Evolutionary conservation across 495 filamentous ascomycete species (phyloP), one percentile per base, ranked within the genome.

Genomic region (Bacidia rubella): DNA sequence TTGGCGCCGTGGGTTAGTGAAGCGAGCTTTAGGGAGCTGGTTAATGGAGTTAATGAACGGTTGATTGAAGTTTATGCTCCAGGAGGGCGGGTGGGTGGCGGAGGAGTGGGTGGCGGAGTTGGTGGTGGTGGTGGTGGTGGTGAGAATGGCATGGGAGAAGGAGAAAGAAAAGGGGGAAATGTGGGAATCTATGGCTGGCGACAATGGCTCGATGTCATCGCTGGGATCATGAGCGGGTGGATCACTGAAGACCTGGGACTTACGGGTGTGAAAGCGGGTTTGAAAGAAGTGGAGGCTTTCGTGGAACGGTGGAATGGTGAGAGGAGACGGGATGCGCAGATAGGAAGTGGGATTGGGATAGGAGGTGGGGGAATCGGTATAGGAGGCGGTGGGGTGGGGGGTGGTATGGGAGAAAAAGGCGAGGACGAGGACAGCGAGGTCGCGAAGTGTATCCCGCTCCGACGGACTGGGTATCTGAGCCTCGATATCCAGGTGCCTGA

Each of bases 201-300:
- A 9, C 49, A 48, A 11, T 81, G 85, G 62, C 42, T 93, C 2
- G 90, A 96, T 62, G 78, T 77, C 2, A 63, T 85, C 4, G 53
- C 93, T 56, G 88, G 89, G 0, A 62, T 95, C 40, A 63, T 85
- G 24, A 96, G 92, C 2, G 80, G 87, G 17, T 99, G 88, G 88
- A 50, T 96, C 12, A 95, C 86, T 85, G 92, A 99, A 47, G 92
- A 97, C 62, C 42, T 92, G 22, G 87, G 88, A 1, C 71, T 82
- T 1, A 81, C 83, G 7, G 74, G 69, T 20, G 75, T 81, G 11
- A 95, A 95, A 65, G 64, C 70, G n/a, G 70, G 80, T 47, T 60
- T 92, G 21, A 69, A 68, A 32, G 70, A 66, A 2, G 69, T 94
- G 17, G 90, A 95, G 65, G 65, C 62, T 49, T 92, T 81, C 77